Evolutionary conservation across 495 filamentous ascomycete species (phyloP), one percentile per base, ranked within the genome.

Genomic region (Neurospora terricola): DNA sequence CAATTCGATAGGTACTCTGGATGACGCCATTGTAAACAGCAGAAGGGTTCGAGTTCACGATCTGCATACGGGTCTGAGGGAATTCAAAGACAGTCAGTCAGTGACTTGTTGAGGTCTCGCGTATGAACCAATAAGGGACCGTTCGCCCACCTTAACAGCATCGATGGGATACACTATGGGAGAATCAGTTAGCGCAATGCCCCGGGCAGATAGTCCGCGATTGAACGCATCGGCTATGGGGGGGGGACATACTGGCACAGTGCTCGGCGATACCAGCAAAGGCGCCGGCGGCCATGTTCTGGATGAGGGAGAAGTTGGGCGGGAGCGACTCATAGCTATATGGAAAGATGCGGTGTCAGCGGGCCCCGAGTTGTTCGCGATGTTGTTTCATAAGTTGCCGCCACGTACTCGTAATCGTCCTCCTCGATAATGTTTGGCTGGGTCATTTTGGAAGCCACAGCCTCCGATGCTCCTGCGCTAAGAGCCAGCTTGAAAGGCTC

Each of bases 141-240:
- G 70, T 72, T 38, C 72, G 80, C 88, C 82, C 85, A 98, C 96
- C 91, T 99, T 99, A 73, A 99, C 90, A 75, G 97, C 89, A 84
- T 99, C 96, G 75, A 99, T 92, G 10, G 96, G 96, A 77, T 99
- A 99, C 96, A 99, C 94, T 95, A 82, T 95, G 54, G 12, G 12
- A 18, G 93, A 83, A 95, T 92, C 87, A 38, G 74, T 84, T 75
- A 83, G 80, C 70, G 45, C 14, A 68, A 10, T n/a, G 18, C 39
- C 14, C 27, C 43, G 23, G 12, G 36, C 5, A 43, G 66, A 70
- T 72, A 43, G 43, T 71, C 23, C 23, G 34, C 43, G 27, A 42
- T 37, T 0, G 12, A 21, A 38, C 6, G 73, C 27, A 38, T 42
- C 5, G 45, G 37, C 23, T 37, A 74, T 14, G 40, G 36, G 36